These are phyloP conservation scores for Coemansia sp. DNA, from an alignment of 192 early-diverging fungal genomes.

Conservation along the genomic window DNA sequence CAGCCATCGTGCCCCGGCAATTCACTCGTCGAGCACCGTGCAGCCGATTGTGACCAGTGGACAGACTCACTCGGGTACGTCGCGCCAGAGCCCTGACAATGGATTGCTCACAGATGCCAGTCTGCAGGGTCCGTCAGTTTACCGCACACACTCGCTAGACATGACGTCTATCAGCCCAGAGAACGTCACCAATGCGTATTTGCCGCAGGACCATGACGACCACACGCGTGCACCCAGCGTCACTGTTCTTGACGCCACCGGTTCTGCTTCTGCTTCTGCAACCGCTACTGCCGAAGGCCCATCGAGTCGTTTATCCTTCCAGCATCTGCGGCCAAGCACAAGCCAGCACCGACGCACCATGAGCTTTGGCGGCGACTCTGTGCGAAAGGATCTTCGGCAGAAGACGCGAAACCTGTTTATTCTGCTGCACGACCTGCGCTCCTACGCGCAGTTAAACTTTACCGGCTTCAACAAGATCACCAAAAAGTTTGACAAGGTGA, in stretches of 20 bases:
- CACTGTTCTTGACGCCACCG: neutral
- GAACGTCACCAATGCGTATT: slow-evolving; percentile 46
- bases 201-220: slow-evolving; percentile 38
- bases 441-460: slow-evolving; percentile 84
- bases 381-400: slow-evolving; percentile 47
- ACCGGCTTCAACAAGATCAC: slow-evolving; percentile 93
- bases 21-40: slow-evolving; percentile 18
- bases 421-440: slow-evolving; percentile 78
- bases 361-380: slow-evolving; percentile 21
- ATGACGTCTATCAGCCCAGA: slow-evolving; percentile 33
- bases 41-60: neutral
- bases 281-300: neutral
- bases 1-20: slow-evolving; percentile 9
- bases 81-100: neutral
- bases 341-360: slow-evolving; percentile 29
- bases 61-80: neutral
- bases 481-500: slow-evolving; percentile 98
- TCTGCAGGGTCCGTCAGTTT: neutral
- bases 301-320: neutral
- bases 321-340: slow-evolving; percentile 10
- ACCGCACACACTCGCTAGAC: slow-evolving; percentile 6
- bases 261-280: too few relatives aligned
- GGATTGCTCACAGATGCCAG: neutral
- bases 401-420: slow-evolving; percentile 77
- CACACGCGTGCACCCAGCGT: slow-evolving; percentile 29